Conservation (phyloP, 2,329 filamentous ascomycete genomes). For the Diaporthe sp. region DNA sequence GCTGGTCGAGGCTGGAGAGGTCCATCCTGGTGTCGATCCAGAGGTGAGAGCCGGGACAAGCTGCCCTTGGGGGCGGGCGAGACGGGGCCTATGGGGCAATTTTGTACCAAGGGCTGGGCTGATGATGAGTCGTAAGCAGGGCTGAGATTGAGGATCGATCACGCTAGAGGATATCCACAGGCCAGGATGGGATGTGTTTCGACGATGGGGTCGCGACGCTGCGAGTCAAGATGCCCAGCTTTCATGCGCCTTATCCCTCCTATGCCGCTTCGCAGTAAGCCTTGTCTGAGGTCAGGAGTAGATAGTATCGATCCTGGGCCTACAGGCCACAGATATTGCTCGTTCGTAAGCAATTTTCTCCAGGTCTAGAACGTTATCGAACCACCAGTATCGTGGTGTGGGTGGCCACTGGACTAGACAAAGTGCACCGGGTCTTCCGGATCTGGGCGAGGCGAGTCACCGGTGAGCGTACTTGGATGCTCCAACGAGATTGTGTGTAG, state of each 20-base stretch:
- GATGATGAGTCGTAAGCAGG: constrained; percentile 6
- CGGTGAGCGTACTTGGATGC: not conserved
- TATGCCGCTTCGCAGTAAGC: not conserved
- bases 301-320: not conserved
- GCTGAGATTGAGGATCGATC: constrained; percentile 14
- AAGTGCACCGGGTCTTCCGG: not conserved
- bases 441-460: not conserved
- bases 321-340: not conserved
- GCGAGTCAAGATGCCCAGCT: constrained; percentile 37
- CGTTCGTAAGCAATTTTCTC: not conserved
- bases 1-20: constrained; percentile 39
- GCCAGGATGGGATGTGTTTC: constrained; percentile 36
- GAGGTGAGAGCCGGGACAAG: constrained; percentile 3
- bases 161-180: constrained; percentile 26
- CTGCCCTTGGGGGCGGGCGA: not conserved
- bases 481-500: not conserved
- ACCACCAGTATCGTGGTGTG: not conserved
- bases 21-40: constrained; percentile 34
- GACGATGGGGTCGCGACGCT: constrained; percentile 30
- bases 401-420: not conserved
- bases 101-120: not conserved
- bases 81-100: not conserved
- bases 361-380: constrained; percentile 17
- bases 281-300: constrained; percentile 25
- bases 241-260: constrained; percentile 7